Percentiles rank a stretch among this genome's conserved stretches.
Conservation (phyloP, 495 filamentous ascomycete genomes). For the Trichoderma reesei region DNA sequence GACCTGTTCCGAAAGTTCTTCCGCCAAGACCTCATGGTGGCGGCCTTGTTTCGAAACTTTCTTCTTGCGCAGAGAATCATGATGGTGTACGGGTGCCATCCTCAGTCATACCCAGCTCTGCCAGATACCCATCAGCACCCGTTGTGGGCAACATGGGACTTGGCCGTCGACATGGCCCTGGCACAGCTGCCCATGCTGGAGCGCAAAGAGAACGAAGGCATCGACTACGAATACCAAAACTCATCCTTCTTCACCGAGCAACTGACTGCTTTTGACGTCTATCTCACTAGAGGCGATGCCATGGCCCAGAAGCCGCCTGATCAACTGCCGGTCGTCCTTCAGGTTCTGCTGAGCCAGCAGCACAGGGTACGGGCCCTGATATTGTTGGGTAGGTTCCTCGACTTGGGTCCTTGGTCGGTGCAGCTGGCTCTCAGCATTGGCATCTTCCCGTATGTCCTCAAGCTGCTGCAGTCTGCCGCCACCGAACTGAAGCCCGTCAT, state of each 20-base stretch:
- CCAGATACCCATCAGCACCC: conserved; percentile 89
- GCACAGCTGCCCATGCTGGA: conserved; percentile 80
- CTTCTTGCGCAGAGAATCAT: conserved; percentile 90
- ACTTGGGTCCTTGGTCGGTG: conserved; percentile 95
- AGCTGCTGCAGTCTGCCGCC: conserved; percentile 89
- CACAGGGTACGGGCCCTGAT: conserved; percentile 90
- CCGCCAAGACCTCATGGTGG: conserved; percentile 97
- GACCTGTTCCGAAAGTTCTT: conserved; percentile 93
- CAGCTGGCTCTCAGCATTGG: conserved; percentile 93
- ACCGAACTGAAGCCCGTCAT: conserved; percentile 94
- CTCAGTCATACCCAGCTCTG: conserved; percentile 77
- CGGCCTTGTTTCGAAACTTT: conserved; percentile 92
- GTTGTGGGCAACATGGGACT: conserved; percentile 95
- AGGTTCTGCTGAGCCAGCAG: conserved; percentile 91
- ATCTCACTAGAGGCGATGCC: conserved; percentile 75
- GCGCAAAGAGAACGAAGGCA: conserved; percentile 55
- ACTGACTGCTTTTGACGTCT: conserved; percentile 94
- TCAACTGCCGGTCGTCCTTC: conserved; percentile 90
- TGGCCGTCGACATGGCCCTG: conserved; percentile 94
- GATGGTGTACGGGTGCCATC: conserved; percentile 88
- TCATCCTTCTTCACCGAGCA: conserved; percentile 96
- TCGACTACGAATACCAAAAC: conserved; percentile 82
- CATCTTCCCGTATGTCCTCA: conserved; percentile 97
- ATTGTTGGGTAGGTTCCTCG: conserved; percentile 84
- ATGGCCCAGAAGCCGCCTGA: conserved; percentile 77